These are phyloP conservation scores for Backusella mclennaniae DNA, from an alignment of 192 early-diverging fungal species.

Conservation along the genomic window DNA sequence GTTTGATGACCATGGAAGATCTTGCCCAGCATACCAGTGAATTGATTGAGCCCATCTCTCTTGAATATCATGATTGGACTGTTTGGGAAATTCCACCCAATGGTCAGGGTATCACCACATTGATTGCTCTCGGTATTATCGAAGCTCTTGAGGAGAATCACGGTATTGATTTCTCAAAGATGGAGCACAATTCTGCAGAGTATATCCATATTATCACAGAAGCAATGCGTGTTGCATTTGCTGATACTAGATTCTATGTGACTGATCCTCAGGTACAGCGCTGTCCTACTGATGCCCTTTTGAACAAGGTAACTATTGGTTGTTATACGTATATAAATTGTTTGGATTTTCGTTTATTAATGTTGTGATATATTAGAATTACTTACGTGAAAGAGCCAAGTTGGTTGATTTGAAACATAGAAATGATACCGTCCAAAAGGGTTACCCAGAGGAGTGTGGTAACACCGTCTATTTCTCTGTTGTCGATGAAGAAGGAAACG, in stretches of 20 bases:
- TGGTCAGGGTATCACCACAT: slow-evolving; percentile 68
- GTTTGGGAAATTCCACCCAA: slow-evolving; percentile 78
- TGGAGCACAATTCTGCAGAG: slow-evolving; percentile 54
- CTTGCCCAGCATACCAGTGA: slow-evolving; percentile 53
- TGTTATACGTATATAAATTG: not conserved
- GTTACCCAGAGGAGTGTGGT: slow-evolving; percentile 53
- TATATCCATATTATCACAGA: slow-evolving; percentile 72
- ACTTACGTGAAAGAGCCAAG: slow-evolving; percentile 53
- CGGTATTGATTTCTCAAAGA: slow-evolving; percentile 36
- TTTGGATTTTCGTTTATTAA: not conserved
- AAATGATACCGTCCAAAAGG: slow-evolving; percentile 48
- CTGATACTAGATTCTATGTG: slow-evolving; percentile 63
- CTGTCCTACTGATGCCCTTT: slow-evolving; percentile 51
- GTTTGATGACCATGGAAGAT: slow-evolving; percentile 67
- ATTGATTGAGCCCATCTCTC: slow-evolving; percentile 56
- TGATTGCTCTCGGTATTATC: slow-evolving; percentile 69
- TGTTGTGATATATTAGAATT: slow-evolving; percentile 28
- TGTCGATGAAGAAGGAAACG: slow-evolving; percentile 74
- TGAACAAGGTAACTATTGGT: slow-evolving; percentile 41
- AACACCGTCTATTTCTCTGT: slow-evolving; percentile 81
- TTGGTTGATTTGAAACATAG: slow-evolving; percentile 52
- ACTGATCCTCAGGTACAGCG: slow-evolving; percentile 58
- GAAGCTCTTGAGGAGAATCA: slow-evolving; percentile 50
- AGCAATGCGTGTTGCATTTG: slow-evolving; percentile 70
- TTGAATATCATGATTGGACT: slow-evolving; percentile 57